phyloP scores from a whole-genome alignment of 148 eudicot genomes.

The Pouteria glomerata region DNA sequence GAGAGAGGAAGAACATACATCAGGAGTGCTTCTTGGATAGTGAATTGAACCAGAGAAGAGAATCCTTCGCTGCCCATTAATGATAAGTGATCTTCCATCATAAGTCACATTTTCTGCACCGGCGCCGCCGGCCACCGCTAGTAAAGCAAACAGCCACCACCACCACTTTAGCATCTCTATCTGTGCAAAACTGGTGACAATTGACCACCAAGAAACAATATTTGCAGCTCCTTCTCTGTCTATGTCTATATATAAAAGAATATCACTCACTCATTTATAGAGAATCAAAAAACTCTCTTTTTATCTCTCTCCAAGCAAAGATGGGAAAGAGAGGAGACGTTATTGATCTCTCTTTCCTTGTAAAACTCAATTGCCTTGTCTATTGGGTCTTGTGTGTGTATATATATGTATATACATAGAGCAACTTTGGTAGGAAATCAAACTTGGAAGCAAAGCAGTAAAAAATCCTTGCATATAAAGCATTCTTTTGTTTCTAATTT shows the following conservation, averaged over 20 bases:
- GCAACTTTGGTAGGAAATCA: too few species aligned
- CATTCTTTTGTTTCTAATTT: too few species aligned
- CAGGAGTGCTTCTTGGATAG: too few species aligned
- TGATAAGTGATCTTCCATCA: conserved; percentile 37
- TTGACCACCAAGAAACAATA: background rate
- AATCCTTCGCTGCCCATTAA: conserved; percentile 39
- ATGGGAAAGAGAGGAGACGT: too few species aligned
- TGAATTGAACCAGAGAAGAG: too few species aligned
- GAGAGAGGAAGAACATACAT: too few species aligned
- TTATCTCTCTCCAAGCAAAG: background rate
- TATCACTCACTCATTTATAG: background rate
- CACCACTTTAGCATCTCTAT: conserved; percentile 6
- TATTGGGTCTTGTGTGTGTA: too few species aligned
- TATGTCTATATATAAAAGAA: background rate
- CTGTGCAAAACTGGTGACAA: background rate
- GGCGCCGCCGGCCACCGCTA: background rate
- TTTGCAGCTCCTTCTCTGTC: background rate
- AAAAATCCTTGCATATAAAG: too few species aligned
- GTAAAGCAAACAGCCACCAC: conserved; percentile 10
- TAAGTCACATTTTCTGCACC: conserved; percentile 23
- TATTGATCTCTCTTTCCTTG: too few species aligned
- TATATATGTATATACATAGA: too few species aligned
- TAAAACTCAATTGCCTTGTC: too few species aligned
- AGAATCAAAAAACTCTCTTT: background rate
- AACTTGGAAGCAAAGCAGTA: too few species aligned